Evolutionary conservation across 768 basidiomycete species (phyloP).

Genomic region (Suillus sp.): DNA sequence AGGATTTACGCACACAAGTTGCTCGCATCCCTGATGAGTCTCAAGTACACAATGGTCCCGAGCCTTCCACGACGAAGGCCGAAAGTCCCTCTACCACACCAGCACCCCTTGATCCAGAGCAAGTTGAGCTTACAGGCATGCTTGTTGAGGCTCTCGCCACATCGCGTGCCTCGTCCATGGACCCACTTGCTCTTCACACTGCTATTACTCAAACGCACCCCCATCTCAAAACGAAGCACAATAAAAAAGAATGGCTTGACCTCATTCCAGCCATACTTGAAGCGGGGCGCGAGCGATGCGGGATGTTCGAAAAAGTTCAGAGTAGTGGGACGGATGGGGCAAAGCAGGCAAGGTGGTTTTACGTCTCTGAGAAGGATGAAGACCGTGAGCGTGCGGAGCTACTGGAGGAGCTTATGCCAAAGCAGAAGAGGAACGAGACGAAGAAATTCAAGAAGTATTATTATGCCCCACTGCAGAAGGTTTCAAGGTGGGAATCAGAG

Average conservation of each 20-base stretch:
- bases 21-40: slow-evolving; percentile 11
- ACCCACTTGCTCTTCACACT: slow-evolving; percentile 54
- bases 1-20: slow-evolving; percentile 7
- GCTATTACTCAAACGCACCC: slow-evolving; percentile 57
- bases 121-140: slow-evolving; percentile 60
- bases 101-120: slow-evolving; percentile 17
- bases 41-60: slow-evolving; percentile 5
- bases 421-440: slow-evolving; percentile 73
- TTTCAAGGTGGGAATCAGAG: slow-evolving; percentile 73
- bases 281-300: slow-evolving; percentile 45
- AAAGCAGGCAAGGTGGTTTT: slow-evolving; percentile 73
- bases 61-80: background rate
- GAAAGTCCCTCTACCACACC: slow-evolving; percentile 3
- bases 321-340: slow-evolving; percentile 54
- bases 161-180: slow-evolving; percentile 69
- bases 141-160: slow-evolving; percentile 70
- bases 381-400: slow-evolving; percentile 71
- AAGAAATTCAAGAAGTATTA: slow-evolving; percentile 89
- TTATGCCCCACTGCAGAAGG: slow-evolving; percentile 72
- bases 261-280: slow-evolving; percentile 55
- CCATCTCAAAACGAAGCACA: slow-evolving; percentile 40
- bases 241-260: slow-evolving; percentile 47
- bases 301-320: slow-evolving; percentile 75
- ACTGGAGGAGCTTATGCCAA: slow-evolving; percentile 73
- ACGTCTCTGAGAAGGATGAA: slow-evolving; percentile 69